Conservation (phyloP, 371 early-diverging fungal genomes). For the Gilbertella persicaria region DNA sequence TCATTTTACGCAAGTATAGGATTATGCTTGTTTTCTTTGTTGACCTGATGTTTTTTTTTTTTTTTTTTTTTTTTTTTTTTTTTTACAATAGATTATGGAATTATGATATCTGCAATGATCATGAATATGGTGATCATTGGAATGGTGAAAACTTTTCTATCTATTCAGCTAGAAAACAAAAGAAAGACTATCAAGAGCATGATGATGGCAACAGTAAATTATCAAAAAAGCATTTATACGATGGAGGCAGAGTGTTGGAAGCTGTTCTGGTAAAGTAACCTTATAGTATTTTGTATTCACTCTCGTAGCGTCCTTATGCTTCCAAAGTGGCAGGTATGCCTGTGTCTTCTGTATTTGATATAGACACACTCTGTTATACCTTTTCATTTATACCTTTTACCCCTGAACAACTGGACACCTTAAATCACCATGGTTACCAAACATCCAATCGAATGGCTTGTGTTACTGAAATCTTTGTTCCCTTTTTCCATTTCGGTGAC, state of each 20-base stretch:
- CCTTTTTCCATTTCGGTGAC: conserved; percentile 68
- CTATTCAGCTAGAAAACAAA: conserved; percentile 47
- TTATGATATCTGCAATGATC: conserved; percentile 79
- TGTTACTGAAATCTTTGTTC: conserved; percentile 73
- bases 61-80: not conserved
- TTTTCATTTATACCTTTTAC: conserved; percentile 45
- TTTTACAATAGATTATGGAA: conserved; percentile 71
- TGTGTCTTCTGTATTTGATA: conserved; percentile 56
- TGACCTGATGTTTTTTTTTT: not conserved
- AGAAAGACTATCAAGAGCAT: conserved; percentile 14
- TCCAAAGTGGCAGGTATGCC: conserved; percentile 78
- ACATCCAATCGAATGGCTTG: not conserved
- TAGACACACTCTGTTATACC: conserved; percentile 59
- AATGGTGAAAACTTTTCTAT: conserved; percentile 90
- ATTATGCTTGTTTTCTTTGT: not conserved
- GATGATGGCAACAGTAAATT: conserved; percentile 29
- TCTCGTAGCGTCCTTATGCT: conserved; percentile 72
- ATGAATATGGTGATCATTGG: conserved; percentile 84
- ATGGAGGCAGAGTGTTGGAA: conserved; percentile 80
- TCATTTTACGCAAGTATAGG: conserved; percentile 64
- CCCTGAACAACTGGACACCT: conserved; percentile 1
- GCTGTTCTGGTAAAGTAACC: conserved; percentile 62
- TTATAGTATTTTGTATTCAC: not conserved
- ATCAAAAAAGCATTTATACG: conserved; percentile 51
- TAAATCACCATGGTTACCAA: conserved; percentile 10